phyloP scores from a whole-genome alignment of 2,329 filamentous ascomycete genomes.

The Venturiaceae sp. region DNA sequence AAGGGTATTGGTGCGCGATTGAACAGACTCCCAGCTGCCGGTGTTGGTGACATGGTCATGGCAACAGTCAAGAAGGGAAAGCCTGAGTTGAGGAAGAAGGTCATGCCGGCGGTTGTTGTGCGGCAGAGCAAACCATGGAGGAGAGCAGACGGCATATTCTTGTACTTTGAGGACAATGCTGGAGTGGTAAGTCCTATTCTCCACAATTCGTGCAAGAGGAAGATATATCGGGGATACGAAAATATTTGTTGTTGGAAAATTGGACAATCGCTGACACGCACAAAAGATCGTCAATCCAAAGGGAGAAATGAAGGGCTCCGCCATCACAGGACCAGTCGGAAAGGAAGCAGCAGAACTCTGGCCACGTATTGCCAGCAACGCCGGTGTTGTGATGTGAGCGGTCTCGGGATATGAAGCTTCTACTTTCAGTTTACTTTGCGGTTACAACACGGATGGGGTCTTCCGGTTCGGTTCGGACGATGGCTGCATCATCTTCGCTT shows the following conservation, averaged over 20 bases:
- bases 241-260: slow-evolving; percentile 11
- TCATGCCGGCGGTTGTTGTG: slow-evolving; percentile 99
- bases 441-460: neutral
- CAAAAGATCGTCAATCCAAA: slow-evolving; percentile 97
- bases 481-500: too few species aligned
- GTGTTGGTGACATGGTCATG: slow-evolving; percentile 99
- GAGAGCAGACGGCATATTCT: slow-evolving; percentile 94
- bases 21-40: slow-evolving; percentile 92
- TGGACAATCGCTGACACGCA: neutral
- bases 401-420: neutral
- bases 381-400: slow-evolving; percentile 98
- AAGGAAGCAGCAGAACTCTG: slow-evolving; percentile 99
- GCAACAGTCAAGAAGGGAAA: slow-evolving; percentile 99
- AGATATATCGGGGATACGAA: slow-evolving; percentile 1
- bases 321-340: slow-evolving; percentile 97
- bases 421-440: neutral
- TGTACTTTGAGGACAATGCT: slow-evolving; percentile 99
- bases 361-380: slow-evolving; percentile 99
- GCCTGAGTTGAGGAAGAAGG: slow-evolving; percentile 99
- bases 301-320: slow-evolving; percentile 99
- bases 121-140: slow-evolving; percentile 99
- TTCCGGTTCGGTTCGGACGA: neutral
- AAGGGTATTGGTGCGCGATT: slow-evolving; percentile 97
- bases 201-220: slow-evolving; percentile 6
- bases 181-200: slow-evolving; percentile 68